phyloP scores from a whole-genome alignment of 306 rosid species.

The Corylus americana region DNA sequence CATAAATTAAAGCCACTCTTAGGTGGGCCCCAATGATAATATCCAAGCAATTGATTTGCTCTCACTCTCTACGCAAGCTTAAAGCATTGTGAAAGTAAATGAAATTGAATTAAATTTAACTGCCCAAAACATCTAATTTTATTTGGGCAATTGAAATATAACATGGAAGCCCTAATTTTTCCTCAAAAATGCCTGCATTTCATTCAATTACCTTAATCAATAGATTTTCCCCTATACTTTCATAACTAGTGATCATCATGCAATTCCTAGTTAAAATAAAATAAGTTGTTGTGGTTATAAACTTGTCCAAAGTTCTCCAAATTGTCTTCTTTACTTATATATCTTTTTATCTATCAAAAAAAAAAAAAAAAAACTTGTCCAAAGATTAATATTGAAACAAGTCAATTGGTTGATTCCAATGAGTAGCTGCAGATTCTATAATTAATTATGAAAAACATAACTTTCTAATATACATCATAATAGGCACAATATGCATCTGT shows the following conservation, averaged over 20 bases:
- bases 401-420: neutral
- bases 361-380: neutral
- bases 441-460: neutral
- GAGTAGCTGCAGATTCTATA: neutral
- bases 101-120: too few species aligned
- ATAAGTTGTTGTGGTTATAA: neutral
- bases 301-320: neutral
- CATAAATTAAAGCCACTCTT: neutral
- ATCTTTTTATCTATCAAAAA: too few species aligned
- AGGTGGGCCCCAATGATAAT: neutral
- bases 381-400: neutral
- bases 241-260: neutral
- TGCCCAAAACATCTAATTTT: too few species aligned
- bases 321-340: too few species aligned
- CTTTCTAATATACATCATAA: neutral
- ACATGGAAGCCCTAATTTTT: too few species aligned
- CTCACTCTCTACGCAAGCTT: too few species aligned
- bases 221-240: neutral
- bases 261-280: neutral
- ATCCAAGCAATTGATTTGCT: too few species aligned
- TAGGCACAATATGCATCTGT: neutral
- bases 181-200: too few species aligned
- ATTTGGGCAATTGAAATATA: too few species aligned
- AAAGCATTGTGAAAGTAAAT: too few species aligned
- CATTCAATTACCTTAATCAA: neutral